Evolutionary conservation across 306 rosid genomes (phyloP).

Genomic region (Inga oerstediana): DNA sequence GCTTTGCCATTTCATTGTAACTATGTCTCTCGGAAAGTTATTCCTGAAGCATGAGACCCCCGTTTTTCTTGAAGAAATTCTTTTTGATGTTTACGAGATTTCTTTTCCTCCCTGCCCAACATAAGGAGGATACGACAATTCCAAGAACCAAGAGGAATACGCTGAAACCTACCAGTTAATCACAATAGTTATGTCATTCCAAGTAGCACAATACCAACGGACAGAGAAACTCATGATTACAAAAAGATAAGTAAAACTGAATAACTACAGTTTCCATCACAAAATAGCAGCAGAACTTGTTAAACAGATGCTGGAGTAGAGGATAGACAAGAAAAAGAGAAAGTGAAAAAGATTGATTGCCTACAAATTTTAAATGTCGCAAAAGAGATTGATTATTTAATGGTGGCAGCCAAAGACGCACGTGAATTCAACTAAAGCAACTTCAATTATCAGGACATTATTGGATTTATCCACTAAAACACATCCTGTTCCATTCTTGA

Average conservation of each 20-base stretch:
- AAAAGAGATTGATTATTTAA: neutral
- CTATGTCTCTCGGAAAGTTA: slow-evolving; percentile 2
- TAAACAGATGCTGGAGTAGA: neutral
- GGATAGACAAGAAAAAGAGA: neutral
- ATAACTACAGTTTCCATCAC: neutral
- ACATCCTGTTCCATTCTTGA: slow-evolving; percentile 14
- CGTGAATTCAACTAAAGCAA: neutral
- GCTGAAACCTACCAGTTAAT: neutral
- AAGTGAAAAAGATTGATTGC: neutral
- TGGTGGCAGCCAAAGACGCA: neutral
- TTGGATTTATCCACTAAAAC: neutral
- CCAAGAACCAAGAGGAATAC: slow-evolving; percentile 1
- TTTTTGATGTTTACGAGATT: neutral
- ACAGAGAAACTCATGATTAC: neutral
- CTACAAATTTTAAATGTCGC: neutral
- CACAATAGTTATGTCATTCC: neutral
- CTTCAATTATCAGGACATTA: neutral
- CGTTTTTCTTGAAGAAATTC: slow-evolving; percentile 18
- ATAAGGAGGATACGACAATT: neutral
- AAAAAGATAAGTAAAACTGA: neutral
- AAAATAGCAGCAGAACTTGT: neutral
- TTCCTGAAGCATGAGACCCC: neutral
- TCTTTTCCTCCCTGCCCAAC: slow-evolving; percentile 7
- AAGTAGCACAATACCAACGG: neutral
- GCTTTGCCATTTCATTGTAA: neutral